Percentiles rank a stretch among this genome's conserved stretches.
These are phyloP conservation scores for Sporisorium scitamineum DNA, from an alignment of 1,284 basidiomycete species.

Conservation along the genomic window DNA sequence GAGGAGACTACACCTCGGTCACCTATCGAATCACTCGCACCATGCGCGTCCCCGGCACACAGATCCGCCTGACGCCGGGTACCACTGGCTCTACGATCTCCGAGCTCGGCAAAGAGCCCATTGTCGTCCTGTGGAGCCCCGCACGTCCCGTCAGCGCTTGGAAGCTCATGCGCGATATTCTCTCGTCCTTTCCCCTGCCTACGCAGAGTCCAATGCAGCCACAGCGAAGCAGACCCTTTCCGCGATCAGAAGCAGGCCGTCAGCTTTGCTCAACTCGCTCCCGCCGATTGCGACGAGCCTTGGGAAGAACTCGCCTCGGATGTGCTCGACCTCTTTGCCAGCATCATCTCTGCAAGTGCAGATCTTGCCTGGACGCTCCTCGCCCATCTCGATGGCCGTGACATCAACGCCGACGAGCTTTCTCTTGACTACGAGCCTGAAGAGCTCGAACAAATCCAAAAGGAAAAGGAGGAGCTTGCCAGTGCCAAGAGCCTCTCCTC, in stretches of 20 bases:
- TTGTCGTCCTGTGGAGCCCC: constrained; percentile 84
- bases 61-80: constrained; percentile 77
- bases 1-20: constrained; percentile 73
- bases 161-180: constrained; percentile 81
- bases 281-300: constrained; percentile 32
- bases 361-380: constrained; percentile 77
- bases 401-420: constrained; percentile 41
- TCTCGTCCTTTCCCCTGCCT: constrained; percentile 74
- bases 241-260: constrained; percentile 44
- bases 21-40: constrained; percentile 78
- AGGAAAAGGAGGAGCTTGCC: constrained; percentile 50
- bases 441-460: constrained; percentile 47
- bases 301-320: constrained; percentile 77
- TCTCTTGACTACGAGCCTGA: constrained; percentile 50
- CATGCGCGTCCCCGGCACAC: constrained; percentile 78
- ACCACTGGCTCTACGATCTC: constrained; percentile 78
- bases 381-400: constrained; percentile 74
- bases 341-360: constrained; percentile 79
- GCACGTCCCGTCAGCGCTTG: constrained; percentile 78
- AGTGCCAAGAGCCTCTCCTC: constrained; percentile 74
- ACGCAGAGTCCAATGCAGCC: constrained; percentile 7
- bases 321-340: constrained; percentile 81
- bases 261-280: constrained; percentile 43
- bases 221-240: constrained; percentile 32
- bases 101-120: constrained; percentile 75